Conservation (phyloP, 495 filamentous ascomycete species). For the Penicillium turbatum region DNA sequence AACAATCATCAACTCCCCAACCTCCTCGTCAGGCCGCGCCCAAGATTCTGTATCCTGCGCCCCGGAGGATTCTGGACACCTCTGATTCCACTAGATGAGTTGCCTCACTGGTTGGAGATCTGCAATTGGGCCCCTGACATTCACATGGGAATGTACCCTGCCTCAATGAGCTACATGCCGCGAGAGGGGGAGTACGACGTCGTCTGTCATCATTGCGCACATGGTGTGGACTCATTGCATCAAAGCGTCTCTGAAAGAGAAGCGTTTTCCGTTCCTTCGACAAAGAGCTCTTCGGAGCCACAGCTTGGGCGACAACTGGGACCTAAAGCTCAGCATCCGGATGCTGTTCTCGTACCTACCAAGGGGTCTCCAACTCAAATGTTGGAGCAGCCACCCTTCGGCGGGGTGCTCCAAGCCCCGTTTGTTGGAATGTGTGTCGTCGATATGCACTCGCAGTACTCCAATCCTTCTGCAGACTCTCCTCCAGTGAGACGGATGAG, state of each 20-base stretch:
- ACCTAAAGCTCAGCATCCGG: neutral
- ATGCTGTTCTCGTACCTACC: neutral
- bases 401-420: slow-evolving; percentile 14
- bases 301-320: neutral
- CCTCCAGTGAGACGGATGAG: neutral
- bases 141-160: slow-evolving; percentile 22
- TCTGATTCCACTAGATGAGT: slow-evolving; percentile 36
- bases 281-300: slow-evolving; percentile 8
- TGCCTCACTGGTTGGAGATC: slow-evolving; percentile 36
- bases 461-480: neutral
- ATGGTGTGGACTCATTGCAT: slow-evolving; percentile 27
- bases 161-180: slow-evolving; percentile 18
- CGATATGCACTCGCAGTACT: neutral
- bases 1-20: slow-evolving; percentile 2
- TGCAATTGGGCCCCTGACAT: slow-evolving; percentile 21
- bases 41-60: slow-evolving; percentile 35
- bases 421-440: slow-evolving; percentile 21
- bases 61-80: slow-evolving; percentile 26
- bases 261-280: slow-evolving; percentile 5
- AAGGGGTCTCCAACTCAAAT: neutral
- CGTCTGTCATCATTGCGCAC: slow-evolving; percentile 33
- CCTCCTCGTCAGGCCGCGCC: slow-evolving; percentile 21
- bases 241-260: slow-evolving; percentile 28
- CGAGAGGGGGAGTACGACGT: slow-evolving; percentile 39
- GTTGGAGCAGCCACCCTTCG: slow-evolving; percentile 17